Conservation (phyloP, 148 eudicot species). For the Amaranthus cruentus region DNA sequence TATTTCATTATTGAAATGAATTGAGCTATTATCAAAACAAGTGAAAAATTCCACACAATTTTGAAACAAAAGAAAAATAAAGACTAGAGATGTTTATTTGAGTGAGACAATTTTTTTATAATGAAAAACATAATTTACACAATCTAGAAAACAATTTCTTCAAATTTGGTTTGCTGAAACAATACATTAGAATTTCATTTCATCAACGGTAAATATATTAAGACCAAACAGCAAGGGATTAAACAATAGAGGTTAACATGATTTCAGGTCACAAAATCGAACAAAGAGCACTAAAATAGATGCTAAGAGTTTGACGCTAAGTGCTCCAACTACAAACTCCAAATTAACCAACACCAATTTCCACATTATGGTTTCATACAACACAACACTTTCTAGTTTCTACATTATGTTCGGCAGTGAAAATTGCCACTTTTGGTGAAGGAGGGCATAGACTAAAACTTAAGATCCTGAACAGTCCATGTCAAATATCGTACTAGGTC, state of each 20-base stretch:
- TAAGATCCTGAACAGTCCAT: neutral
- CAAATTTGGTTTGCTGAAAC: neutral
- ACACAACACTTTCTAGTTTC: too few relatives aligned
- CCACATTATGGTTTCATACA: too few relatives aligned
- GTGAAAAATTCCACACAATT: neutral
- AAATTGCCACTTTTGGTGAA: neutral
- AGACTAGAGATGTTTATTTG: neutral
- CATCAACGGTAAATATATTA: too few relatives aligned
- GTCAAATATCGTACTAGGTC: neutral
- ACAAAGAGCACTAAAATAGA: neutral
- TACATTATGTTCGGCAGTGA: too few relatives aligned
- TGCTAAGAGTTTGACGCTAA: neutral
- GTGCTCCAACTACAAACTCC: too few relatives aligned
- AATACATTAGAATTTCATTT: neutral
- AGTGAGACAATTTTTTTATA: too few relatives aligned
- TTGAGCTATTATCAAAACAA: neutral
- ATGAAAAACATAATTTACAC: neutral
- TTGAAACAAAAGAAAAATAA: neutral
- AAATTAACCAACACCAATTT: too few relatives aligned
- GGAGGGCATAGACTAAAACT: neutral
- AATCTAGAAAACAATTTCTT: neutral
- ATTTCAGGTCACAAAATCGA: neutral
- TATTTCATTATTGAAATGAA: neutral
- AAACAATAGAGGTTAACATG: neutral
- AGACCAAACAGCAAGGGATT: neutral